Percentiles rank a stretch among this genome's conserved stretches.
phyloP scores from a whole-genome alignment of 1,139 yeast genomes.

The Debaryomyces sp. region DNA sequence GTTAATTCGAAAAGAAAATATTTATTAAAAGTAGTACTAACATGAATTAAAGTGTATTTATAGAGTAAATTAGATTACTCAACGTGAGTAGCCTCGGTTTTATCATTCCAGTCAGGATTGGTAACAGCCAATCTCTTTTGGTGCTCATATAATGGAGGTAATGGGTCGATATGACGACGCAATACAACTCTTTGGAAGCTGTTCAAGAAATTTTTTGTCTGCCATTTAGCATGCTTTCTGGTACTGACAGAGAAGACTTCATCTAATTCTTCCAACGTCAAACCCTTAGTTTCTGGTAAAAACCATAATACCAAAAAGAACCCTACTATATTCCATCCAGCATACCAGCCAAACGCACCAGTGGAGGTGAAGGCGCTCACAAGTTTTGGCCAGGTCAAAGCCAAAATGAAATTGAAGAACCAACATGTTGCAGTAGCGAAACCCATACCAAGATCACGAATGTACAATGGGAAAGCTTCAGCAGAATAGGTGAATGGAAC shows the following conservation, averaged over 20 bases:
- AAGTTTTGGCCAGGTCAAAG: constrained; percentile 83
- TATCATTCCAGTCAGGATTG: constrained; percentile 62
- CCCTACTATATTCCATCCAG: constrained; percentile 84
- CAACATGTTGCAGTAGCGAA: constrained; percentile 83
- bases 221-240: constrained; percentile 56
- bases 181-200: constrained; percentile 45
- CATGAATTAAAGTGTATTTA: no score
- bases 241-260: constrained; percentile 64
- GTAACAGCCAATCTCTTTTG: constrained; percentile 60
- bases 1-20: no score
- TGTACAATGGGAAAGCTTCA: constrained; percentile 82
- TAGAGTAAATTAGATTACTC: no score
- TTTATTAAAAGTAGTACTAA: no score
- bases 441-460: constrained; percentile 86
- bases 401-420: constrained; percentile 81
- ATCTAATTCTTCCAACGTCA: constrained; percentile 73
- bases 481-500: constrained; percentile 91
- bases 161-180: constrained; percentile 46
- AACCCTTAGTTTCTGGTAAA: constrained; percentile 70
- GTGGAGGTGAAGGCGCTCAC: constrained; percentile 66
- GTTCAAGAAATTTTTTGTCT: constrained; percentile 46
- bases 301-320: constrained; percentile 67
- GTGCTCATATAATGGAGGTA: constrained; percentile 57
- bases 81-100: constrained; percentile 41
- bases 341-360: constrained; percentile 88